Evolutionary conservation across 2,329 filamentous ascomycete genomes (phyloP).

Genomic region (Penicillium aurantiogriseum): DNA sequence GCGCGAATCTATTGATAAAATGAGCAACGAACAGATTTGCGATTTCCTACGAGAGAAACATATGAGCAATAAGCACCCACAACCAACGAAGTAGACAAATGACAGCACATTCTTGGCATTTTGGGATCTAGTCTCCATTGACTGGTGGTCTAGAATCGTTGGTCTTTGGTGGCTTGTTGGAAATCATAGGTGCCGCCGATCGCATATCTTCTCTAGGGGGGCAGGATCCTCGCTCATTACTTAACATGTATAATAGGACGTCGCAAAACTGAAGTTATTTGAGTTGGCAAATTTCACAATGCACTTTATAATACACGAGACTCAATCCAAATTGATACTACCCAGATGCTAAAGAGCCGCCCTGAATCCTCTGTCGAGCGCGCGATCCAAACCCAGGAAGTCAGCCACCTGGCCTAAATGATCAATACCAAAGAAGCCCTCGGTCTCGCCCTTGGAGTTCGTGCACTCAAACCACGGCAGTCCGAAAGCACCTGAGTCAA

Average conservation of each 20-base stretch:
- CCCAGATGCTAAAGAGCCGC: conserved; percentile 22
- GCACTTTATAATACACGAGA: background rate
- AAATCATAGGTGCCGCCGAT: background rate
- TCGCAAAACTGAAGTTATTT: background rate
- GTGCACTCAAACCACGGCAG: conserved; percentile 60
- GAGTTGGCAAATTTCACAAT: background rate
- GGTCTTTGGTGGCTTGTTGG: background rate
- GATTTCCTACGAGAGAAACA: conserved; percentile 36
- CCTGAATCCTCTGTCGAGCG: conserved; percentile 30
- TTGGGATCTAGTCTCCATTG: background rate
- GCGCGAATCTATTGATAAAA: conserved; percentile 25
- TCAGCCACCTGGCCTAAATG: conserved; percentile 56
- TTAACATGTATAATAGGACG: background rate
- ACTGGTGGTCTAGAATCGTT: background rate
- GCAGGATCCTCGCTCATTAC: conserved; percentile 2
- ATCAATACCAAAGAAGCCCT: conserved; percentile 61
- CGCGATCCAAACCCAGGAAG: conserved; percentile 52
- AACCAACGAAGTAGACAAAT: conserved; percentile 4
- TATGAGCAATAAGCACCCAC: conserved; percentile 21
- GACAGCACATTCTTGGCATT: background rate
- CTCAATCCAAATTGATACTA: background rate
- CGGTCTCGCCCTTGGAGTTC: conserved; percentile 53
- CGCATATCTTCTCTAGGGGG: background rate
- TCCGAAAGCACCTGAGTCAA: conserved; percentile 61
- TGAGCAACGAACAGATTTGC: conserved; percentile 32